Percentiles rank a stretch among this genome's conserved stretches.
phyloP scores from a whole-genome alignment of 495 filamentous ascomycete species.

The Trichocladium antarcticum region DNA sequence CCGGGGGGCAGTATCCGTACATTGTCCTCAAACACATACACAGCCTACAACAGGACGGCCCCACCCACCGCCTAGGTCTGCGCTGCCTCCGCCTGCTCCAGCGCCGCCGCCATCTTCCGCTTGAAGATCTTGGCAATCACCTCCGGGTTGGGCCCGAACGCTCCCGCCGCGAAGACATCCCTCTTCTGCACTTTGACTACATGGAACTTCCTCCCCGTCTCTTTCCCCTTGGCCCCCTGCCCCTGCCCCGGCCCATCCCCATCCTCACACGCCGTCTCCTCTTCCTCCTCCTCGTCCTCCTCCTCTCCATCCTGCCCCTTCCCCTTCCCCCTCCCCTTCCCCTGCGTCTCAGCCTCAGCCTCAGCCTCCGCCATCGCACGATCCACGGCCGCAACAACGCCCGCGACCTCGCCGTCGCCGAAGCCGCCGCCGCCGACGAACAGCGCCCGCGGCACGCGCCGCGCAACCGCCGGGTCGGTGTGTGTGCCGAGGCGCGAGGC shows the following conservation, averaged over 20 bases:
- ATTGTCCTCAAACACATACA: too few species aligned
- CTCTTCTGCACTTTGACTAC: conserved; percentile 21
- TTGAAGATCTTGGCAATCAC: conserved; percentile 25
- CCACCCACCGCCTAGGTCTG: not conserved
- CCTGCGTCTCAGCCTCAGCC: not conserved
- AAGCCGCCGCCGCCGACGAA: conserved; percentile 23
- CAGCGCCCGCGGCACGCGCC: conserved; percentile 13
- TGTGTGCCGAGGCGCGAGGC: conserved; percentile 21
- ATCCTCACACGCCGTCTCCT: not conserved
- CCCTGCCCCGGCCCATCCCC: not conserved
- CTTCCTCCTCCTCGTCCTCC: not conserved
- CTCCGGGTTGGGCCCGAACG: conserved; percentile 23
- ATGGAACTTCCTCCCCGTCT: not conserved
- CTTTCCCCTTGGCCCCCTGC: too few species aligned
- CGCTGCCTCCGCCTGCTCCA: not conserved
- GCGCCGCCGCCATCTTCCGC: conserved; percentile 22
- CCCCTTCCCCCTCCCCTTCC: not conserved
- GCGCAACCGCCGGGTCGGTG: not conserved
- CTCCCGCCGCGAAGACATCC: conserved; percentile 25
- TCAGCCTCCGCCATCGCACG: not conserved
- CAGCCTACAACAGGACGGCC: too few species aligned
- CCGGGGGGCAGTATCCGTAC: too few species aligned
- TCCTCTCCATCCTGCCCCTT: not conserved
- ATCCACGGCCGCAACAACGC: conserved; percentile 18
- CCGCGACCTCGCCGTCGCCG: conserved; percentile 22